These are phyloP conservation scores for Nemania serpens DNA, from an alignment of 2,329 filamentous ascomycete species.

Conservation along the genomic window DNA sequence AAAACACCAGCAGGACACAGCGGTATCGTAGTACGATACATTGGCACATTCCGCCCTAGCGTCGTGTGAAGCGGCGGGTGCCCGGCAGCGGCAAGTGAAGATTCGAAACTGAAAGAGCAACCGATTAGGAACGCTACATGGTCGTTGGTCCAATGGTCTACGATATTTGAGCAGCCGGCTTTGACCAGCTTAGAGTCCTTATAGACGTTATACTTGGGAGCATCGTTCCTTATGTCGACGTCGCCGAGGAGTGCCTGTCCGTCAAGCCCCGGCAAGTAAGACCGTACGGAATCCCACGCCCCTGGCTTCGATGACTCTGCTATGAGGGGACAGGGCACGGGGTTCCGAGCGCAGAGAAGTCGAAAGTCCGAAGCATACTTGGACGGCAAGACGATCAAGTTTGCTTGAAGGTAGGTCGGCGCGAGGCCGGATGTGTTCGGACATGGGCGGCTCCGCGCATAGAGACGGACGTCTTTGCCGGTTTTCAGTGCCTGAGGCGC, in stretches of 20 bases:
- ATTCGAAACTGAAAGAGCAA: conserved; percentile 68
- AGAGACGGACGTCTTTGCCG: conserved; percentile 49
- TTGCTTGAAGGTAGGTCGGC: conserved; percentile 62
- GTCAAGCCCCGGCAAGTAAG: conserved; percentile 34
- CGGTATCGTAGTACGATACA: conserved; percentile 64
- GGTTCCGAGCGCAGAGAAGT: conserved; percentile 62
- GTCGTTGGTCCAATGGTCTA: conserved; percentile 57
- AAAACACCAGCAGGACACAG: conserved; percentile 64
- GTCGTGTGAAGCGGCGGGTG: conserved; percentile 56
- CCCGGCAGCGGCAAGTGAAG: conserved; percentile 55
- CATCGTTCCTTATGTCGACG: conserved; percentile 62
- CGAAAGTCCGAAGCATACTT: conserved; percentile 62
- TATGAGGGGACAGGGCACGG: conserved; percentile 65
- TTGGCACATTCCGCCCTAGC: conserved; percentile 58
- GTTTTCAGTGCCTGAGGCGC: conserved; percentile 31
- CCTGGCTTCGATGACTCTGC: conserved; percentile 55
- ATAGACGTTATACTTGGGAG: conserved; percentile 64
- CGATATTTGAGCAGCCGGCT: conserved; percentile 49
- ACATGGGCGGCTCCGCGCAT: conserved; percentile 48
- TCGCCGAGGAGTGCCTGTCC: conserved; percentile 36
- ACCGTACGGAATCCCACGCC: conserved; percentile 46
- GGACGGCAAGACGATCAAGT: conserved; percentile 63
- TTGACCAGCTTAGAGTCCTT: conserved; percentile 49
- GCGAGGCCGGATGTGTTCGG: conserved; percentile 59
- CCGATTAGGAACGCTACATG: conserved; percentile 67